phyloP scores from a whole-genome alignment of 768 basidiomycete genomes.

The Leucosporidium scottii region DNA sequence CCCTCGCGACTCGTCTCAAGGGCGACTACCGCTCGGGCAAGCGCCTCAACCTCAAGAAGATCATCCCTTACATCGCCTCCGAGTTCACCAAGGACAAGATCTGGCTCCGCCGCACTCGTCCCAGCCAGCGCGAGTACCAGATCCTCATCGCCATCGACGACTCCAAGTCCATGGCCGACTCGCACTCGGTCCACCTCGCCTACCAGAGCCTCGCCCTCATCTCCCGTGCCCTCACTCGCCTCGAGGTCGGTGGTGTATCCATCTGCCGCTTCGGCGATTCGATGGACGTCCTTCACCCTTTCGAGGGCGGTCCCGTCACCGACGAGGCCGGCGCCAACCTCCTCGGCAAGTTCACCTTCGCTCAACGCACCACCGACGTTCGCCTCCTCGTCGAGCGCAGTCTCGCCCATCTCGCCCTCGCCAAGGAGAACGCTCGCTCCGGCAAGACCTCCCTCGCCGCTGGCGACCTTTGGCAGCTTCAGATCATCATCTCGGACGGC shows the following conservation, averaged over 20 bases:
- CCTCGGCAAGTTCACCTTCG: conserved; percentile 77
- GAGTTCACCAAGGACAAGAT: conserved; percentile 99
- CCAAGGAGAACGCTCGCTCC: conserved; percentile 58
- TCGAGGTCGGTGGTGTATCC: conserved; percentile 91
- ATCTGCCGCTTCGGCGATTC: conserved; percentile 82
- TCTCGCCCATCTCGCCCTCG: conserved; percentile 56
- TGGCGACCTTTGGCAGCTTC: conserved; percentile 88
- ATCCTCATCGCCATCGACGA: conserved; percentile 90
- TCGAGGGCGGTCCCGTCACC: conserved; percentile 70
- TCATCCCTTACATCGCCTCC: conserved; percentile 93
- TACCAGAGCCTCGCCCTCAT: conserved; percentile 90
- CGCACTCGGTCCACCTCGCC: conserved; percentile 83
- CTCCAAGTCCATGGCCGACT: conserved; percentile 92
- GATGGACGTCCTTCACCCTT: conserved; percentile 81
- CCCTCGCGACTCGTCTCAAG: conserved; percentile 81
- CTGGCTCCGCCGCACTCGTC: conserved; percentile 89
- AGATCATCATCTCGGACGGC: conserved; percentile 99
- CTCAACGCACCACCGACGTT: conserved; percentile 83
- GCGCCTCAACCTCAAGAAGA: conserved; percentile 96
- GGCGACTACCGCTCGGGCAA: conserved; percentile 98
- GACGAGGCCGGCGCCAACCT: conserved; percentile 73
- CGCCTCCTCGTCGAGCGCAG: conserved; percentile 61
- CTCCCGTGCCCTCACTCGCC: conserved; percentile 75
- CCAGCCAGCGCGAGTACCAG: conserved; percentile 91
- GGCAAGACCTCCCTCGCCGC: conserved; percentile 52